Conservation (phyloP, 768 basidiomycete genomes). For the Sporobolomyces pararoseus region DNA sequence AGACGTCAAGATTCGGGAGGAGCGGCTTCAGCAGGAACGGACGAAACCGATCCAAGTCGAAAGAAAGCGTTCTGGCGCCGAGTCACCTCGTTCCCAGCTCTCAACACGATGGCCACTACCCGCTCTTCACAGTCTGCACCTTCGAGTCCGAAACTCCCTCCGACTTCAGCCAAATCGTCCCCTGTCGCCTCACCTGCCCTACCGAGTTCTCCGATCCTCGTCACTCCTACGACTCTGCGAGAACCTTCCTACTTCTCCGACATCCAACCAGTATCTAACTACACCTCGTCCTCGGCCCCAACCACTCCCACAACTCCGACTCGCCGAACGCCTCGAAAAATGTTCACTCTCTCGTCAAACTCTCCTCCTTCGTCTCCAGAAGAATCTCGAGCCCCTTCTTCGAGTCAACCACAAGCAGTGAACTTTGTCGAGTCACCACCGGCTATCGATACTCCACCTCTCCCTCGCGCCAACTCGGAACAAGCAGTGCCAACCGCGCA, state of each 20-base stretch:
- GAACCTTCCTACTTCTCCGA: conserved; percentile 3
- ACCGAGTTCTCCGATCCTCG: background rate
- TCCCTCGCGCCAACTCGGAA: background rate
- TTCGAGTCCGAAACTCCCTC: conserved; percentile 1
- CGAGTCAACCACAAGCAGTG: background rate
- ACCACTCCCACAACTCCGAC: background rate
- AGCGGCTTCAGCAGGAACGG: background rate
- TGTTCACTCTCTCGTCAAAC: conserved; percentile 23
- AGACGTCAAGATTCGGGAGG: conserved; percentile 3
- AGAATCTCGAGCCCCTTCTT: too few species aligned
- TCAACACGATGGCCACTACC: background rate
- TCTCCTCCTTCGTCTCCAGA: conserved; percentile 28
- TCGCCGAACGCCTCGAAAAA: conserved; percentile 6
- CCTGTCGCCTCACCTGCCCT: background rate
- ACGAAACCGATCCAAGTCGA: background rate
- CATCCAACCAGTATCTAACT: background rate
- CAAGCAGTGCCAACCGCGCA: background rate
- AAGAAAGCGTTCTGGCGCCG: conserved; percentile 30
- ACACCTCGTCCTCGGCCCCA: background rate
- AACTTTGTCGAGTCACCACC: background rate
- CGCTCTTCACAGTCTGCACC: background rate
- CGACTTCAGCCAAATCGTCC: background rate
- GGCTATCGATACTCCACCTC: background rate
- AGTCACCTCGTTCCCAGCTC: conserved; percentile 8
- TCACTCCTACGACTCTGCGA: background rate